phyloP scores from a whole-genome alignment of 768 basidiomycete species.

The Kwoniella dejecticola region DNA sequence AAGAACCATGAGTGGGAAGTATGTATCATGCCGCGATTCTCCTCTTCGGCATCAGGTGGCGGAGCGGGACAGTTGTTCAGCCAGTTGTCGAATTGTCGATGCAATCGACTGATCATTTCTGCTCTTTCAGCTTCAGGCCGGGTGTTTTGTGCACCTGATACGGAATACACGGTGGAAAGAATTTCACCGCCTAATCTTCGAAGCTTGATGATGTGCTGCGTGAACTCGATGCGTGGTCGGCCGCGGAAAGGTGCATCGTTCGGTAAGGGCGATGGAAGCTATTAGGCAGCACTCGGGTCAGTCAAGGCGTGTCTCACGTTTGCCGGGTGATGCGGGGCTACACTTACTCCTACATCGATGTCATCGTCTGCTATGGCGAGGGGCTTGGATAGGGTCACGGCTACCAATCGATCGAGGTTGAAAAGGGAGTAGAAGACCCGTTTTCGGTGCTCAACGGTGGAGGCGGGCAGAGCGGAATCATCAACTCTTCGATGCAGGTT shows the following conservation, averaged over 20 bases:
- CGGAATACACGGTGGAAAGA: slow-evolving; percentile 25
- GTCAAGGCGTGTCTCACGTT: no score
- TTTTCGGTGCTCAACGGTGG: slow-evolving; percentile 22
- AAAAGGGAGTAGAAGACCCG: slow-evolving; percentile 37
- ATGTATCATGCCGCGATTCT: slow-evolving; percentile 19
- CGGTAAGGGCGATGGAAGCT: slow-evolving; percentile 24
- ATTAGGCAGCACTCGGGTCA: background rate
- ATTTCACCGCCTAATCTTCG: slow-evolving; percentile 30
- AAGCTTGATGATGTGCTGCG: slow-evolving; percentile 31
- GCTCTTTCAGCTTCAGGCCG: slow-evolving; percentile 19
- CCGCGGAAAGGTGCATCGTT: slow-evolving; percentile 24
- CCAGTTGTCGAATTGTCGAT: slow-evolving; percentile 29
- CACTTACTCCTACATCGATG: slow-evolving; percentile 38
- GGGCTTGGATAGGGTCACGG: slow-evolving; percentile 31
- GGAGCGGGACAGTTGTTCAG: slow-evolving; percentile 24
- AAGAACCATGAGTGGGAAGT: slow-evolving; percentile 31
- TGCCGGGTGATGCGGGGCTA: background rate
- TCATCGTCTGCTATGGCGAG: slow-evolving; percentile 35
- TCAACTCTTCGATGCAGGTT: slow-evolving; percentile 32
- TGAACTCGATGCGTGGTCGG: slow-evolving; percentile 22
- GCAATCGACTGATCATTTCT: slow-evolving; percentile 21
- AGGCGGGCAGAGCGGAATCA: slow-evolving; percentile 10
- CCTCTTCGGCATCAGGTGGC: slow-evolving; percentile 9
- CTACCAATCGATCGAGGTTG: slow-evolving; percentile 38
- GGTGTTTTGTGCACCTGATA: slow-evolving; percentile 24